Evolutionary conservation across 495 filamentous ascomycete genomes (phyloP).

Genomic region (Tuber aestivum): DNA sequence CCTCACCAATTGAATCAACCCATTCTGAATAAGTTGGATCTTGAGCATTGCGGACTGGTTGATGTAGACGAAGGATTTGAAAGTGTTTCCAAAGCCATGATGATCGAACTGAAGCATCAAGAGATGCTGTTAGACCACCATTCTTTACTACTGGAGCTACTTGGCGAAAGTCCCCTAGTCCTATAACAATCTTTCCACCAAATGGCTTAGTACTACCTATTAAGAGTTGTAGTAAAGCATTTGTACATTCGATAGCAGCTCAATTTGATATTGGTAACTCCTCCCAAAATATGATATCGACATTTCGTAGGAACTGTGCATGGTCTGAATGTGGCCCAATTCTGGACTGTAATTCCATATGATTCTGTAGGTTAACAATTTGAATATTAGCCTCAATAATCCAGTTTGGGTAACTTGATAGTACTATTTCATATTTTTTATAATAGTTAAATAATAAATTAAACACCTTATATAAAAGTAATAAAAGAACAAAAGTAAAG

Average conservation of each 20-base stretch:
- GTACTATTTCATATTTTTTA: background rate
- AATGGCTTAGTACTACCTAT: constrained; percentile 10
- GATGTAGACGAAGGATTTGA: background rate
- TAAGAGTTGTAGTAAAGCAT: background rate
- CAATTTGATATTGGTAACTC: background rate
- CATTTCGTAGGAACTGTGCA: background rate
- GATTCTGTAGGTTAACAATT: background rate
- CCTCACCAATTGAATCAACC: background rate
- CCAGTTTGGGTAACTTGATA: too few relatives aligned
- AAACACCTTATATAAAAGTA: background rate
- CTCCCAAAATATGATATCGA: background rate
- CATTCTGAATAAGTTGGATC: background rate
- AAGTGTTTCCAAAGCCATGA: background rate
- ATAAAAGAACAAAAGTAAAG: constrained; percentile 1
- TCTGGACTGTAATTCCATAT: background rate
- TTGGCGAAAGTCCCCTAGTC: constrained; percentile 16
- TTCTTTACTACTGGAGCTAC: constrained; percentile 21
- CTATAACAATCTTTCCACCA: constrained; percentile 20
- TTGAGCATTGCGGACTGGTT: background rate
- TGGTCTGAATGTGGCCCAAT: background rate
- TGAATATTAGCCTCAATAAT: background rate
- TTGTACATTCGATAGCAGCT: constrained; percentile 10
- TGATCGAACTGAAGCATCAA: background rate
- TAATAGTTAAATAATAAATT: background rate
- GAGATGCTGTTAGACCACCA: background rate